These are phyloP conservation scores for Bocquillonia castaneifolia DNA, from an alignment of 441 rosid species.

Conservation along the genomic window DNA sequence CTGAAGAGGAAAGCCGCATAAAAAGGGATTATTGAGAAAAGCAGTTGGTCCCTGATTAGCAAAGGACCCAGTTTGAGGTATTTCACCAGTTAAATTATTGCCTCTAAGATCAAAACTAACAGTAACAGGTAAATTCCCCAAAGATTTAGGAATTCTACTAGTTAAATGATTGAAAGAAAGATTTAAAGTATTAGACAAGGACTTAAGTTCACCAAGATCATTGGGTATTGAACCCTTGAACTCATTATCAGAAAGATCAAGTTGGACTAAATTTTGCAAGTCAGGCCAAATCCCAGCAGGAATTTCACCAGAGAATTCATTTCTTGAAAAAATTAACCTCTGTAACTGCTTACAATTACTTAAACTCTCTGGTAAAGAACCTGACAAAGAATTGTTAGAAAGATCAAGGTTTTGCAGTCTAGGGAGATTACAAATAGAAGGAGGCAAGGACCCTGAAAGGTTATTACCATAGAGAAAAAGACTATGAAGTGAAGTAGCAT, in stretches of 20 bases:
- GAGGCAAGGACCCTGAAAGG: slow-evolving; percentile 69
- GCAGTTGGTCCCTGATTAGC: slow-evolving; percentile 93
- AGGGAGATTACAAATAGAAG: slow-evolving; percentile 63
- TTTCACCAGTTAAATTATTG: slow-evolving; percentile 79
- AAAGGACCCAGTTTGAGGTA: slow-evolving; percentile 90
- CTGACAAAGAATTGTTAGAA: slow-evolving; percentile 68
- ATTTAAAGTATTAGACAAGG: slow-evolving; percentile 62
- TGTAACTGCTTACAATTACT: slow-evolving; percentile 67
- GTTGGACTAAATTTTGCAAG: slow-evolving; percentile 53
- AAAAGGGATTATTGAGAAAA: slow-evolving; percentile 61
- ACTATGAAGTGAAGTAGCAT: slow-evolving; percentile 81
- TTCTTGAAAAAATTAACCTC: slow-evolving; percentile 57
- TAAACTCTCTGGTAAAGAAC: slow-evolving; percentile 52
- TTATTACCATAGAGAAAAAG: slow-evolving; percentile 72
- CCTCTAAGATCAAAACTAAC: slow-evolving; percentile 75
- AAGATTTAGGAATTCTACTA: slow-evolving; percentile 64
- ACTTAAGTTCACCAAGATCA: slow-evolving; percentile 57
- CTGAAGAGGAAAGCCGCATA: slow-evolving; percentile 92
- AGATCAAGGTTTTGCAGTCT: slow-evolving; percentile 77
- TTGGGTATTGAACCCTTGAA: slow-evolving; percentile 63
- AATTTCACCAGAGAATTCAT: slow-evolving; percentile 59
- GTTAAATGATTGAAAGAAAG: slow-evolving; percentile 70
- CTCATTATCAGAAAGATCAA: slow-evolving; percentile 72
- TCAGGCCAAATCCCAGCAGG: slow-evolving; percentile 75
- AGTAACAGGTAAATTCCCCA: slow-evolving; percentile 67